These are phyloP conservation scores for Chalara sp. DNA, from an alignment of 2,329 filamentous ascomycete genomes.

Conservation along the genomic window DNA sequence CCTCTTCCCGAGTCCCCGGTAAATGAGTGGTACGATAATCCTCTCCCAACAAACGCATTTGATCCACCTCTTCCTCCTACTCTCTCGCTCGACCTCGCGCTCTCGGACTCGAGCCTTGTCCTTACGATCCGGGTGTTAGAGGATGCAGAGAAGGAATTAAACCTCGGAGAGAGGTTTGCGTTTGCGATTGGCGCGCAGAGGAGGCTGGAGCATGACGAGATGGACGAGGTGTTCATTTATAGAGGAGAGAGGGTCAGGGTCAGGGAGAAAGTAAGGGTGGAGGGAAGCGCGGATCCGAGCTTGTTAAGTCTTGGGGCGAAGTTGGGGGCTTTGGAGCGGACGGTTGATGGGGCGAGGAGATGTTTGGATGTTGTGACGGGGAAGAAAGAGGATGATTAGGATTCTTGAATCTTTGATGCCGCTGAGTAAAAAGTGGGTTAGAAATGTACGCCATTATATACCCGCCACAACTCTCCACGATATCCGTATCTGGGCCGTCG, in stretches of 20 bases:
- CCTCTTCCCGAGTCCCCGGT: slow-evolving; percentile 17
- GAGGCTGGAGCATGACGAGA: slow-evolving; percentile 70
- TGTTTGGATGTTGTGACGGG: slow-evolving; percentile 77
- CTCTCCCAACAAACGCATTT: slow-evolving; percentile 39
- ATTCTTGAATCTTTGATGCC: too few species aligned
- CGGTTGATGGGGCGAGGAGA: slow-evolving; percentile 60
- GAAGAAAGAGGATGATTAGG: neutral
- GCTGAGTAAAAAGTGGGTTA: too few species aligned
- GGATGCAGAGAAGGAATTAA: slow-evolving; percentile 52
- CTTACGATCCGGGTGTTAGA: slow-evolving; percentile 66
- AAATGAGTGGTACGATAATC: slow-evolving; percentile 22
- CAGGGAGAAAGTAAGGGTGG: slow-evolving; percentile 81
- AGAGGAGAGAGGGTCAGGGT: slow-evolving; percentile 68
- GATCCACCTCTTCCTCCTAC: slow-evolving; percentile 55
- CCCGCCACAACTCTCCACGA: too few species aligned
- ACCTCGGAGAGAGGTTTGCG: slow-evolving; percentile 59
- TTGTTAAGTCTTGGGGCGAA: slow-evolving; percentile 80
- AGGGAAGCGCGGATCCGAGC: slow-evolving; percentile 69
- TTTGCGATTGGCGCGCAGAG: slow-evolving; percentile 60
- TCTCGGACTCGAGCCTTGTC: slow-evolving; percentile 65
- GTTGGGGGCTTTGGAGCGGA: slow-evolving; percentile 68
- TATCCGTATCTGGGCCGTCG: too few species aligned
- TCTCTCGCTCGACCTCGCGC: slow-evolving; percentile 67
- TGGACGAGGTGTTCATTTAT: slow-evolving; percentile 66
- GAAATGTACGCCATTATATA: too few species aligned